Evolutionary conservation across 805 yeast genomes (phyloP), one percentile per base, ranked within the genome.

Genomic region (Maudiozyma barnettii): DNA sequence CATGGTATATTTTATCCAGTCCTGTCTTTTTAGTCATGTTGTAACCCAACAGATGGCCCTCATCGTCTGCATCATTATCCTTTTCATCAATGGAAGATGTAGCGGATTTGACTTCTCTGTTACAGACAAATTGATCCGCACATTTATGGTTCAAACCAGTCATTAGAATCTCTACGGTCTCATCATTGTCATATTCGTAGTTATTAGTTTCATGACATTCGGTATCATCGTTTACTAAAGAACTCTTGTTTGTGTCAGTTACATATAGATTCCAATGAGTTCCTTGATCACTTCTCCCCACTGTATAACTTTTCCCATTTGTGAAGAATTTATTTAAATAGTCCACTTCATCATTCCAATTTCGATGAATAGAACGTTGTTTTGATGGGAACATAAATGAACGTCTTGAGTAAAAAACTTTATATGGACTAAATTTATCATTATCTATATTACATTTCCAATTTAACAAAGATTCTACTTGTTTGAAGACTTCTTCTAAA

Each of bases 231-330:
- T 21, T 9, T 14, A 20, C 6, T 30, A 23, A 20, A 26, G 30
- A 26, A 26, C 18, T 19, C 39, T 40, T 44, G 29, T 57, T 58
- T 5, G 62, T 58, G 26, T 84, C 82, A 35, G 84, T 85, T 48
- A 80, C 74, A 63, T 84, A 91, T 54, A 91, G 68, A 62, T 87
- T 84, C 99, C 99, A 91, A 61, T 89, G 95, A 60, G 87, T 93
- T 14, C 54, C 54, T 48, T 80, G 80, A 51, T 82, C 79, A 51
- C 77, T 72, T 60, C 83, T 81, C 4, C 98, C 98, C 45, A 90
- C 88, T 44, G 85, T 72, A 60, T 87, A 86, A 35, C 82, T 76
- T 33, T 76, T 67, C 1, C 89, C 84, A 44, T 73, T 65, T 29
- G 68, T 61, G 61, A 91, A 91, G 60, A 72, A 77, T 46, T 72